These are phyloP conservation scores for Zygoascus tannicola DNA, from an alignment of 805 yeast species.

Conservation along the genomic window DNA sequence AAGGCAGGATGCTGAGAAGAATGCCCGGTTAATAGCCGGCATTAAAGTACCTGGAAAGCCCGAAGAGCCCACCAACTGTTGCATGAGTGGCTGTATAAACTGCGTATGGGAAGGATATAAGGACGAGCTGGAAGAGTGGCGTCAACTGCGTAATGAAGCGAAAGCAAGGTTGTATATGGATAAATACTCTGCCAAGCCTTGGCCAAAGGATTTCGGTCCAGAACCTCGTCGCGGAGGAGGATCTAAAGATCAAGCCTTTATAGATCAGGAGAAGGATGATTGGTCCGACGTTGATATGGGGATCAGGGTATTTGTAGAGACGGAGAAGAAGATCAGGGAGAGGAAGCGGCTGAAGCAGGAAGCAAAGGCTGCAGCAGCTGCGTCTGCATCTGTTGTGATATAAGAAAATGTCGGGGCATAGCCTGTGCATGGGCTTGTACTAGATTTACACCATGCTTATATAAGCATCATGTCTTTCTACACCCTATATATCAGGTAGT, in stretches of 20 bases:
- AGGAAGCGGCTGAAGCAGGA: not conserved
- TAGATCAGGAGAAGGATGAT: constrained; percentile 32
- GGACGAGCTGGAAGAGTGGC: constrained; percentile 85
- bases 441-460: no score
- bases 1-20: constrained; percentile 25
- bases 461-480: no score
- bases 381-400: not conserved
- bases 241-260: no score
- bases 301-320: constrained; percentile 72
- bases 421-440: no score
- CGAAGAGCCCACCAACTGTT: constrained; percentile 86
- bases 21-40: constrained; percentile 43
- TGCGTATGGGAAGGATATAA: constrained; percentile 94
- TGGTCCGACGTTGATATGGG: constrained; percentile 62
- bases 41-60: constrained; percentile 77
- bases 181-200: constrained; percentile 31
- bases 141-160: constrained; percentile 48
- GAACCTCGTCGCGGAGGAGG: constrained; percentile 27
- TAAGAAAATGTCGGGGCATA: not conserved
- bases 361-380: not conserved
- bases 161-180: constrained; percentile 37
- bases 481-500: no score
- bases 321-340: constrained; percentile 56
- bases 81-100: constrained; percentile 94
- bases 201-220: constrained; percentile 62